Percentiles rank a stretch among this genome's conserved stretches.
Evolutionary conservation across 2,329 filamentous ascomycete genomes (phyloP).

Genomic region (Huntiella abstrusa): DNA sequence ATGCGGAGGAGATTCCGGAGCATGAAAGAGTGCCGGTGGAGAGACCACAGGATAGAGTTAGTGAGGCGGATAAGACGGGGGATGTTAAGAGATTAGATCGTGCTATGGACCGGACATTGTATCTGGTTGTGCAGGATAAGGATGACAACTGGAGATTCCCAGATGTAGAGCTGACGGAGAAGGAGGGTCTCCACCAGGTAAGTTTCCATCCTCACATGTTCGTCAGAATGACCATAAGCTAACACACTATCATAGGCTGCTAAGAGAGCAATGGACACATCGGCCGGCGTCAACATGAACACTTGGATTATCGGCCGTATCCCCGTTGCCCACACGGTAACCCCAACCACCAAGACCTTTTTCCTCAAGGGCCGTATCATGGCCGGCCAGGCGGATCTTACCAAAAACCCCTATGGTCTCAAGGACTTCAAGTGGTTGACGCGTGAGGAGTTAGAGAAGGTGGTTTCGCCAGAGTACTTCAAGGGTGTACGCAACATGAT

Average conservation of each 20-base stretch:
- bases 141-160: slow-evolving; percentile 66
- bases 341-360: slow-evolving; percentile 64
- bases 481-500: slow-evolving; percentile 65
- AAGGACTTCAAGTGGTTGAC: slow-evolving; percentile 83
- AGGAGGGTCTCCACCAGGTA: slow-evolving; percentile 72
- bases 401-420: slow-evolving; percentile 50
- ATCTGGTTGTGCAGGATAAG: slow-evolving; percentile 61
- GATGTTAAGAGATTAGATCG: slow-evolving; percentile 66
- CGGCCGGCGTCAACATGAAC: slow-evolving; percentile 90
- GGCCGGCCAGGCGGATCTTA: slow-evolving; percentile 79
- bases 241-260: slow-evolving; percentile 42
- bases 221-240: slow-evolving; percentile 12
- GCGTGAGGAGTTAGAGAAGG: slow-evolving; percentile 63
- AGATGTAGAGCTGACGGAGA: slow-evolving; percentile 43
- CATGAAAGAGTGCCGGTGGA: slow-evolving; percentile 49
- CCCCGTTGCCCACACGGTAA: slow-evolving; percentile 62
- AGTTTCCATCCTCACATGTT: slow-evolving; percentile 18
- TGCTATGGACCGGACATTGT: slow-evolving; percentile 62
- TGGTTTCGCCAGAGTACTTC: slow-evolving; percentile 52
- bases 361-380: slow-evolving; percentile 94
- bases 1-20: slow-evolving; percentile 38
- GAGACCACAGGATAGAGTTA: slow-evolving; percentile 48
- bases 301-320: slow-evolving; percentile 90
- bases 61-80: slow-evolving; percentile 58
- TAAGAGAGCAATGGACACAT: slow-evolving; percentile 54